phyloP scores from a whole-genome alignment of 257 asterid species.

The Penstemon barbatus region DNA sequence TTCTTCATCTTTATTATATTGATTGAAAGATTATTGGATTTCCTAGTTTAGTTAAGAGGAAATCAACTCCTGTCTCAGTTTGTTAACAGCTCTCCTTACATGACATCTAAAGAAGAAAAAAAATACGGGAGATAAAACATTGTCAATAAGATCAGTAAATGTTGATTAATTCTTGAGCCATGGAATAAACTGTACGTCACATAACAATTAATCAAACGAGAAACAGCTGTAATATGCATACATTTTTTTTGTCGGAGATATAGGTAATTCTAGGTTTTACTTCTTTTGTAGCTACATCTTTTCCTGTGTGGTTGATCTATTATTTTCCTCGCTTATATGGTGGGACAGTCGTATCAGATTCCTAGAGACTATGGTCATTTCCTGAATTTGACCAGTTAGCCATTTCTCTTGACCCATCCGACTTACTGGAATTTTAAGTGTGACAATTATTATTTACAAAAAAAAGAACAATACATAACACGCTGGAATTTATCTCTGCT shows the following conservation, averaged over 20 bases:
- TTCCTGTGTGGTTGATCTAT: constrained; percentile 8
- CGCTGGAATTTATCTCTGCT: neutral
- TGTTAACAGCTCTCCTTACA: constrained; percentile 20
- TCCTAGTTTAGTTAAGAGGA: constrained; percentile 9
- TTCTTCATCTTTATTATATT: constrained; percentile 15
- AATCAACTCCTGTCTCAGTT: constrained; percentile 19
- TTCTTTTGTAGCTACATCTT: neutral
- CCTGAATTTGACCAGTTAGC: neutral
- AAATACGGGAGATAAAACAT: neutral
- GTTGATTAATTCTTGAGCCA: constrained; percentile 12
- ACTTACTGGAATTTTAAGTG: neutral
- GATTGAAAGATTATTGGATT: constrained; percentile 20
- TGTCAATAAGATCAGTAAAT: constrained; percentile 14
- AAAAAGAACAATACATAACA: neutral
- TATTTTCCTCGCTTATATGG: neutral
- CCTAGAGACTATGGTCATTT: neutral
- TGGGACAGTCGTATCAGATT: constrained; percentile 7
- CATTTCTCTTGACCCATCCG: constrained; percentile 9
- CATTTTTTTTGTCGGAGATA: constrained; percentile 18
- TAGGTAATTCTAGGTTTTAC: neutral
- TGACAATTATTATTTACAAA: too few species aligned
- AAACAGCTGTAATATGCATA: constrained; percentile 9
- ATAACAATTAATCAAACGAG: constrained; percentile 15
- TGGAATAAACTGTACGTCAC: neutral
- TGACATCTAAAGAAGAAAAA: constrained; percentile 9